Conservation (phyloP, 768 basidiomycete genomes). For the Fomitopsis pulvina region DNA sequence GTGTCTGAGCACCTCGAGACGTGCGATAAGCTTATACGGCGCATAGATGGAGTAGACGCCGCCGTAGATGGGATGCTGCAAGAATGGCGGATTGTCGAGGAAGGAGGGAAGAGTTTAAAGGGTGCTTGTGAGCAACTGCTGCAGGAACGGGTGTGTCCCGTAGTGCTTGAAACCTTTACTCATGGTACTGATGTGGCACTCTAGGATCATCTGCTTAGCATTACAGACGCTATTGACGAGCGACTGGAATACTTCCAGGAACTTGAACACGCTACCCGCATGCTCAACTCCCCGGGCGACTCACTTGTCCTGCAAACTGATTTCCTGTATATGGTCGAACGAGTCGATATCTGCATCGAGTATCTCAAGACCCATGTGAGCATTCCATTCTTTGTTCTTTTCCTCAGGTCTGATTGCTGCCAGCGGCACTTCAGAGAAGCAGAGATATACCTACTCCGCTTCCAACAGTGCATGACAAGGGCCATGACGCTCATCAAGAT, state of each 20-base stretch:
- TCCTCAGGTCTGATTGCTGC: background rate
- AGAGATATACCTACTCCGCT: constrained; percentile 91
- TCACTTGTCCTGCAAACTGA: constrained; percentile 85
- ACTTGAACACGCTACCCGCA: constrained; percentile 85
- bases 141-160: constrained; percentile 71
- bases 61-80: constrained; percentile 80
- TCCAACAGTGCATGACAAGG: constrained; percentile 97
- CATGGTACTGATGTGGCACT: background rate
- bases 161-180: too few species aligned
- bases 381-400: constrained; percentile 3
- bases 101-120: constrained; percentile 86
- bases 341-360: constrained; percentile 90
- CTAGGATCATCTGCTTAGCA: constrained; percentile 69
- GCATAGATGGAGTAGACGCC: constrained; percentile 64
- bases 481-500: constrained; percentile 98
- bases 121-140: constrained; percentile 86
- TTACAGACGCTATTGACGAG: constrained; percentile 77
- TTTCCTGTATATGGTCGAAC: constrained; percentile 94
- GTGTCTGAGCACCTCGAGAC: constrained; percentile 71
- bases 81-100: constrained; percentile 84
- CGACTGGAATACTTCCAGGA: constrained; percentile 92
- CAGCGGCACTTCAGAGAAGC: constrained; percentile 91
- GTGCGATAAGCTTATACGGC: constrained; percentile 68
- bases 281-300: constrained; percentile 92
- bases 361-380: constrained; percentile 84